phyloP scores from a whole-genome alignment of 75 land plant species.

The Selaginella tamariscina region DNA sequence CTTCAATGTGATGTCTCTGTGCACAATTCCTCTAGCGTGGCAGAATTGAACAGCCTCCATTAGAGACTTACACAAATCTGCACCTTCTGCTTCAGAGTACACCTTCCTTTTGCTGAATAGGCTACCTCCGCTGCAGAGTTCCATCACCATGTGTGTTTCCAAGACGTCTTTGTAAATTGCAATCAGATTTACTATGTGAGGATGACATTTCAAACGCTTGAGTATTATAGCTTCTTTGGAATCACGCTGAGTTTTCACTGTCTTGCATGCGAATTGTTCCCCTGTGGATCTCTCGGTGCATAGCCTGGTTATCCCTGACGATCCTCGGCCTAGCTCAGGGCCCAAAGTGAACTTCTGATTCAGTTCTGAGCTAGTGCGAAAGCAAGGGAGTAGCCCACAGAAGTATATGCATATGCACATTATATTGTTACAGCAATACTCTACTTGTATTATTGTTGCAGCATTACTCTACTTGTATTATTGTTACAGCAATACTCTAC shows the following conservation, averaged over 20 bases:
- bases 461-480: too few relatives aligned
- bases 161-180: background rate
- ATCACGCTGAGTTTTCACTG: background rate
- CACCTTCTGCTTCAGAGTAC: background rate
- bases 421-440: too few relatives aligned
- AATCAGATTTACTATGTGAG: background rate
- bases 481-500: too few relatives aligned
- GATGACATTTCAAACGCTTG: background rate
- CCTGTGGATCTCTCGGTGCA: background rate
- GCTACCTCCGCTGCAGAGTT: slow-evolving; percentile 8
- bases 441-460: too few relatives aligned
- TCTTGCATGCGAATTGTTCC: background rate
- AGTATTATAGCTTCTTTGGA: background rate
- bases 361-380: background rate
- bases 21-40: background rate
- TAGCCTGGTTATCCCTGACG: background rate
- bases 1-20: background rate
- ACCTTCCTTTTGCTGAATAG: background rate
- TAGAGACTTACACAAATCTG: background rate
- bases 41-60: background rate
- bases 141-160: background rate
- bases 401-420: background rate
- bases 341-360: background rate
- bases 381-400: background rate
- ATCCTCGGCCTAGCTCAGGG: background rate